A percentile compares a stretch with the other conserved stretches of the same genome.
phyloP scores from a whole-genome alignment of 2,329 filamentous ascomycete genomes.

The Diaporthe sp. region DNA sequence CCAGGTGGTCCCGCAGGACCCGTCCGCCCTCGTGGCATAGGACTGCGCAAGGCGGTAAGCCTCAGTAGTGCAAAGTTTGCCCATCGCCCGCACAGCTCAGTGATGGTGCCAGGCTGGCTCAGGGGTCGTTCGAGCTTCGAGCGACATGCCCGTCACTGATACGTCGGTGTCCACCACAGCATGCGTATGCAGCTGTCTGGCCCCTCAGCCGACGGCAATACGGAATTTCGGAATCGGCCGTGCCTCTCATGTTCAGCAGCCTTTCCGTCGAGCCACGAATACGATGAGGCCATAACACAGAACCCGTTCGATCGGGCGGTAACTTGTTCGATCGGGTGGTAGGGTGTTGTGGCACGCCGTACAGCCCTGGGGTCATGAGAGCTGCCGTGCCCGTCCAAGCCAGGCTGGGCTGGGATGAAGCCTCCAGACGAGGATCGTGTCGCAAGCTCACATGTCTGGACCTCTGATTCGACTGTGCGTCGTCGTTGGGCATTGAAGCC shows the following conservation, averaged over 20 bases:
- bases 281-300: background rate
- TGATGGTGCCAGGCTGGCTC: conserved; percentile 4
- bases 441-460: background rate
- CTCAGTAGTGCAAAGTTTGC: background rate
- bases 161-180: background rate
- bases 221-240: background rate
- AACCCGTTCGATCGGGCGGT: background rate
- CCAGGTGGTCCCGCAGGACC: conserved; percentile 20
- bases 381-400: background rate
- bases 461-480: background rate
- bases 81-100: background rate
- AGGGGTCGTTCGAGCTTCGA: background rate
- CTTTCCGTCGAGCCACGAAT: background rate
- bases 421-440: background rate
- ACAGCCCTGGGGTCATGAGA: background rate
- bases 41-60: background rate
- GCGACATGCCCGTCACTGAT: background rate
- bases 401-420: conserved; percentile 3
- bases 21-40: background rate
- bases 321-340: background rate
- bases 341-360: background rate
- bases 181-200: background rate
- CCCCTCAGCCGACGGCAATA: background rate
- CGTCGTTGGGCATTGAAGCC: background rate
- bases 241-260: background rate